A percentile compares a stretch with the other conserved stretches of the same genome.
Conservation (phyloP, 2,329 filamentous ascomycete genomes). For the Fusarium sp. region DNA sequence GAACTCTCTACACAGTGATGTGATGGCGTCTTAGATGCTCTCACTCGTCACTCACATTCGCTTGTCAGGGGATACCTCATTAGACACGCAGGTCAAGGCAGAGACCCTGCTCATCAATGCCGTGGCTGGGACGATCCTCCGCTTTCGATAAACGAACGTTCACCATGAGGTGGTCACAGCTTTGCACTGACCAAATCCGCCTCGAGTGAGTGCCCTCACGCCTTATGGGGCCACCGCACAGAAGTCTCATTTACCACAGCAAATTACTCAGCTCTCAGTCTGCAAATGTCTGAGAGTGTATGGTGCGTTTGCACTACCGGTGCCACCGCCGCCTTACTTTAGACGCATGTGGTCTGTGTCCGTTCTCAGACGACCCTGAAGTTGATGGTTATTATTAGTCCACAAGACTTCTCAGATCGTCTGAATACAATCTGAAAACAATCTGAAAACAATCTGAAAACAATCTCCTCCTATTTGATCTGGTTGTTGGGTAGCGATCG, state of each 20-base stretch:
- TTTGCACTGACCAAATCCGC: constrained; percentile 11
- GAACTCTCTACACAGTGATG: constrained; percentile 9
- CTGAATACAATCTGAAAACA: too few species aligned
- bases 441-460: too few species aligned
- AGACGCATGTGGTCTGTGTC: constrained; percentile 19
- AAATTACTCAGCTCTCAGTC: constrained; percentile 21
- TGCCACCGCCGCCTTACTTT: constrained; percentile 24
- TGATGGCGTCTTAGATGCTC: constrained; percentile 13
- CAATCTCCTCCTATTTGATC: constrained; percentile 6
- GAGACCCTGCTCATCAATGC: constrained; percentile 26
- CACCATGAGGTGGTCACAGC: constrained; percentile 36
- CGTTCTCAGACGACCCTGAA: constrained; percentile 18
- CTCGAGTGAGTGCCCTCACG: neutral
- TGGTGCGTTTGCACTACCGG: constrained; percentile 6
- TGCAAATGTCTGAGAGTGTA: constrained; percentile 23
- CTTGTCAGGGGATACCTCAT: constrained; percentile 4
- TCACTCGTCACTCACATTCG: neutral
- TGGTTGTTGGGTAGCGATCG: constrained; percentile 5
- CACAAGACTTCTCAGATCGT: constrained; percentile 12
- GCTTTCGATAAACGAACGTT: constrained; percentile 45
- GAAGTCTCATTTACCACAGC: constrained; percentile 35
- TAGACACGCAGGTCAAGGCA: constrained; percentile 3
- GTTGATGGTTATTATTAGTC: constrained; percentile 7
- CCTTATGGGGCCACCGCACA: constrained; percentile 30
- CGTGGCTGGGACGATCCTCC: constrained; percentile 42